Base-by-base conservation (phyloP, 352 stramenopile genomes). In the Chrysophaeum taylorii region DNA sequence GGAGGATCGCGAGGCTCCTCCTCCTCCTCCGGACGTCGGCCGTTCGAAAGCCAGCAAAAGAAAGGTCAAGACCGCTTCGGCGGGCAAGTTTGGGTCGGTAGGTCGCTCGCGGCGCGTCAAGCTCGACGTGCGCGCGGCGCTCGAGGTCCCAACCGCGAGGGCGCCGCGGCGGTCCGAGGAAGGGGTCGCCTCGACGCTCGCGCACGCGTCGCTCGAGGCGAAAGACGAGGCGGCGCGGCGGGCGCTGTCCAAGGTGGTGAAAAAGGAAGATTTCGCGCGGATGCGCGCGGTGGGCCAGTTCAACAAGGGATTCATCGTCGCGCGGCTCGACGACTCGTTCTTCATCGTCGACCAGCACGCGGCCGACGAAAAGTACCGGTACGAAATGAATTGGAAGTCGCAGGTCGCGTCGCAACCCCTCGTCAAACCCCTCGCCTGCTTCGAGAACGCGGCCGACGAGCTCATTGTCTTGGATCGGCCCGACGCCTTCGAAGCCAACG, bases 341-440 rank as follows among this genome's bases (percentile, higher is more conserved):
- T 98, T 95, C 84, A 97, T 98, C 73, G 85, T 98, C n/a, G 94
- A 98, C 79, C 94, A 98, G 80, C 94, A 98, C 75, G 94, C 93
- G 4, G 87, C 84, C 71, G 88, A 96, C 75, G 89, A 96, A 69
- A 94, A 91, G 72, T 88, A 81, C 52, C 96, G 95, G 69, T 97
- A 97, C 78, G 94, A 99, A 78, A 86, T 87, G 68, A 81, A 88
- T 79, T 81, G 92, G 75, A 76, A 87, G 73, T 97, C 93, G 0
- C 77, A 90, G 15, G 89, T 99, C 70, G 88, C 96, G 68, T 84
- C 97, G 64, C 94, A 99, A 78, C 92, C 86, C 27, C 85, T 99
- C 12, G 89, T 98, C n/a, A 68, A 73, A 36, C 92, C 93, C 0
- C 74, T 97, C 50, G 81, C 84, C 14, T 70, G 98, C 15, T 91